Evolutionary conservation across 2,329 filamentous ascomycete genomes (phyloP).

Genomic region (Nannizzia gypsea): DNA sequence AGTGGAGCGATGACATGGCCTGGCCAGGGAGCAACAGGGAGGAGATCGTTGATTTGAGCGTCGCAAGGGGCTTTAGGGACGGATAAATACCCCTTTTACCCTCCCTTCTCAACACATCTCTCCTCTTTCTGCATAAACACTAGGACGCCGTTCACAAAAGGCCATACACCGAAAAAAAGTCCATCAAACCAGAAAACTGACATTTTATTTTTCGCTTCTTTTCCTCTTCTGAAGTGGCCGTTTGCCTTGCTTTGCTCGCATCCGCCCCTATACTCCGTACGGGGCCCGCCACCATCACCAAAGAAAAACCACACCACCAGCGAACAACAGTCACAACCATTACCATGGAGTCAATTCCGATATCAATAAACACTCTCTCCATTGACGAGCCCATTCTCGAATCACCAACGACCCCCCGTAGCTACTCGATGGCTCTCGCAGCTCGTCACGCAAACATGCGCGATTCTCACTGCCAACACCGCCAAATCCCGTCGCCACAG

Average conservation of each 20-base stretch:
- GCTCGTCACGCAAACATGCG: not conserved
- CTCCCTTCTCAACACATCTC: not conserved
- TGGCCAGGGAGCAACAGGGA: not conserved
- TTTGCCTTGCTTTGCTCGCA: not conserved
- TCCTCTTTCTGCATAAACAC: not conserved
- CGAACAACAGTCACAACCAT: not conserved
- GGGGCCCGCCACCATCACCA: not conserved
- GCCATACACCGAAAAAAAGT: no score
- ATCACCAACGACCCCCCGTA: not conserved
- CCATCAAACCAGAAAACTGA: not conserved
- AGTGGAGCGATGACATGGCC: not conserved
- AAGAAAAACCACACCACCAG: not conserved
- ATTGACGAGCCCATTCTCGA: not conserved
- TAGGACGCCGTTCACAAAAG: not conserved
- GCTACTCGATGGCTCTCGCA: not conserved
- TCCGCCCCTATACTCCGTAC: no score
- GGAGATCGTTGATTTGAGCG: not conserved
- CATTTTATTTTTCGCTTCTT: not conserved
- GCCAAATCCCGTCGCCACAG: conserved; percentile 6
- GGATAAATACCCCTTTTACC: not conserved
- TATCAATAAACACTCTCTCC: not conserved
- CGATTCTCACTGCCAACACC: not conserved
- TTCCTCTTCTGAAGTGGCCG: not conserved
- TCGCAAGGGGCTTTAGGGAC: not conserved
- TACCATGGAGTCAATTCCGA: not conserved